Evolutionary conservation across 139 green algal species (phyloP).

Genomic region (Tetradesmus obliquus): DNA sequence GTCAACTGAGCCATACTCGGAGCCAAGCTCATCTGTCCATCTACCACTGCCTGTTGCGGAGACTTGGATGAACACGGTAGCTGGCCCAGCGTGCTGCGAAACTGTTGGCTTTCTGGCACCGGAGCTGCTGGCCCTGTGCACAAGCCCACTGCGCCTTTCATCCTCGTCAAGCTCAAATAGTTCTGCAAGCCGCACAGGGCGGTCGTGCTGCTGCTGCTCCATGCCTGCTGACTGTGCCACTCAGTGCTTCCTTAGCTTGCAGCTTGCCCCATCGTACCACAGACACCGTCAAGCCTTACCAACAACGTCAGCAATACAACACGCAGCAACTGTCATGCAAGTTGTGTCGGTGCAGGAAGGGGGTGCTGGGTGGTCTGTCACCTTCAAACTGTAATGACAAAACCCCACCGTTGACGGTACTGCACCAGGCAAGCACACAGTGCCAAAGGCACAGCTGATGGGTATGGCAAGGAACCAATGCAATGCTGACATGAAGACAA

Average conservation of each 20-base stretch:
- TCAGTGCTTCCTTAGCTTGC: not conserved
- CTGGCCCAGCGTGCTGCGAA: not conserved
- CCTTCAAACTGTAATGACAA: too few relatives aligned
- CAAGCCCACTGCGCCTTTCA: not conserved
- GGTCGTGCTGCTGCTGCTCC: not conserved
- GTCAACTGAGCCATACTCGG: not conserved
- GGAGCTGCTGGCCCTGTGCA: not conserved
- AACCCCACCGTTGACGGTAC: too few relatives aligned
- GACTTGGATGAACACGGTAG: not conserved
- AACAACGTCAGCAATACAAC: not conserved
- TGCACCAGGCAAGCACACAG: too few relatives aligned
- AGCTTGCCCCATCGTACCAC: not conserved
- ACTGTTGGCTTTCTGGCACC: slow-evolving; percentile 1
- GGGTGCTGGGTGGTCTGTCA: too few relatives aligned
- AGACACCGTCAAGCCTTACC: not conserved
- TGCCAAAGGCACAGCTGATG: too few relatives aligned
- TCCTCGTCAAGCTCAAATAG: not conserved
- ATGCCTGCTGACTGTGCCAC: not conserved
- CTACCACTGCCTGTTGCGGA: slow-evolving; percentile 2
- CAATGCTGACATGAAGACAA: too few relatives aligned
- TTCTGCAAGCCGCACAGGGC: not conserved
- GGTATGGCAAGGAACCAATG: too few relatives aligned
- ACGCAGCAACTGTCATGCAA: too few relatives aligned
- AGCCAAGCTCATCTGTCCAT: not conserved
- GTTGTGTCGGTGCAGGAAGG: too few relatives aligned